Evolutionary conservation across 1,284 basidiomycete species (phyloP).

Genomic region (Cerrena zonata): DNA sequence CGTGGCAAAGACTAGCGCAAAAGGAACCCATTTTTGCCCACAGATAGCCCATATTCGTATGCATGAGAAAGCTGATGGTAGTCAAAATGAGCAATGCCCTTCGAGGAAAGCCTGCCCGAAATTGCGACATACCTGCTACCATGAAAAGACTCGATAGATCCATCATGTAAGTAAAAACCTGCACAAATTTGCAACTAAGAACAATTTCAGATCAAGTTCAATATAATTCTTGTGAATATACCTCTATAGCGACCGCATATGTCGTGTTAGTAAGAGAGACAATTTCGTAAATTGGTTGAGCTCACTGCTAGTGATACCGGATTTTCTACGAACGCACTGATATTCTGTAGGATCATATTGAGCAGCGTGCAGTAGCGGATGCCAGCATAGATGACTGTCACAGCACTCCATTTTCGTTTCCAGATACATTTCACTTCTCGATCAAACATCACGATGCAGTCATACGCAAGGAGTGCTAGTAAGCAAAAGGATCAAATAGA

Average conservation of each 20-base stretch:
- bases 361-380: background rate
- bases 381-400: background rate
- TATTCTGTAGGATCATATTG: background rate
- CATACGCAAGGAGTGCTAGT: background rate
- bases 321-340: too few species aligned
- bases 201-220: too few species aligned
- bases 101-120: too few species aligned
- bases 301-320: background rate
- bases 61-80: background rate
- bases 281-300: background rate
- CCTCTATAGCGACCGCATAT: background rate
- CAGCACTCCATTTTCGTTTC: background rate
- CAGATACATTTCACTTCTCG: background rate
- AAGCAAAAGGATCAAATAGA: too few species aligned
- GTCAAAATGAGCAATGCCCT: background rate
- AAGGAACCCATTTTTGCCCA: slow-evolving; percentile 1
- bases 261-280: background rate
- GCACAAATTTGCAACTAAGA: background rate
- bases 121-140: background rate
- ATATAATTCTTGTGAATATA: background rate
- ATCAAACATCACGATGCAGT: background rate
- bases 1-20: background rate
- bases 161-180: background rate
- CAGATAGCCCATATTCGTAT: background rate
- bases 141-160: background rate